A percentile compares a stretch with the other conserved stretches of the same genome.
These are phyloP conservation scores for Sugiyamaella chiloensis DNA, from an alignment of 805 yeast genomes.

Conservation along the genomic window DNA sequence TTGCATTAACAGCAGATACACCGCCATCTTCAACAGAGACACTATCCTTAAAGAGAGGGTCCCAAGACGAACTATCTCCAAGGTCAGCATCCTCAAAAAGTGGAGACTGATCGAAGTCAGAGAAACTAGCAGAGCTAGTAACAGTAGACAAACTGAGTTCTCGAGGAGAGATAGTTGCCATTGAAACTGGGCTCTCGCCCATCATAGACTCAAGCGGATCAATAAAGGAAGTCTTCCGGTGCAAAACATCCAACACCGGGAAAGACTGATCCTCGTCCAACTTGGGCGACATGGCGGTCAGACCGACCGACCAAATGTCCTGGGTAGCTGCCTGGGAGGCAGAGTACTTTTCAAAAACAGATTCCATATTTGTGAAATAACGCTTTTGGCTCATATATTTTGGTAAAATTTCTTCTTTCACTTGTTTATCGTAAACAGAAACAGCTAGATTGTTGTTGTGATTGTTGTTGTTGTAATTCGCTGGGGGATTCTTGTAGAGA, in stretches of 20 bases:
- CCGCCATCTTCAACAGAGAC: constrained; percentile 5
- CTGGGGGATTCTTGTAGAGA: constrained; percentile 12
- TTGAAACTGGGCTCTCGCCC: constrained; percentile 6
- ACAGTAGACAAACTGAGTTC: constrained; percentile 19
- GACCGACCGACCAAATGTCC: constrained; percentile 27
- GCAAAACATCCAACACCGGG: constrained; percentile 7
- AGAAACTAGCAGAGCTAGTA: constrained; percentile 11
- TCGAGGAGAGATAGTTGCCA: constrained; percentile 24
- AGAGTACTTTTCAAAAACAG: constrained; percentile 34
- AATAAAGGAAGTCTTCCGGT: constrained; percentile 9
- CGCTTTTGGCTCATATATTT: constrained; percentile 1
- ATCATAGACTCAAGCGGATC: constrained; percentile 16
- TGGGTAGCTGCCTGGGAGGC: constrained; percentile 29
- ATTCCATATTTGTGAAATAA: constrained; percentile 27
- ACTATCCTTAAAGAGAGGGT: constrained; percentile 33
- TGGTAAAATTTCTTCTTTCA: neutral
- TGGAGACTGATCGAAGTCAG: constrained; percentile 32
- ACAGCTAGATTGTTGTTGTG: constrained; percentile 5
- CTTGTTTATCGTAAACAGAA: constrained; percentile 6
- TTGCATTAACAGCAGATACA: neutral
- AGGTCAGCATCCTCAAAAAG: constrained; percentile 31
- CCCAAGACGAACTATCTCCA: constrained; percentile 30
- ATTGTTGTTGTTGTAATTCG: constrained; percentile 9
- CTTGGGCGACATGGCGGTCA: constrained; percentile 3
- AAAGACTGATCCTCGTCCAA: constrained; percentile 11